Conservation (phyloP, 768 basidiomycete genomes). For the Dacryopinax spathularia region DNA sequence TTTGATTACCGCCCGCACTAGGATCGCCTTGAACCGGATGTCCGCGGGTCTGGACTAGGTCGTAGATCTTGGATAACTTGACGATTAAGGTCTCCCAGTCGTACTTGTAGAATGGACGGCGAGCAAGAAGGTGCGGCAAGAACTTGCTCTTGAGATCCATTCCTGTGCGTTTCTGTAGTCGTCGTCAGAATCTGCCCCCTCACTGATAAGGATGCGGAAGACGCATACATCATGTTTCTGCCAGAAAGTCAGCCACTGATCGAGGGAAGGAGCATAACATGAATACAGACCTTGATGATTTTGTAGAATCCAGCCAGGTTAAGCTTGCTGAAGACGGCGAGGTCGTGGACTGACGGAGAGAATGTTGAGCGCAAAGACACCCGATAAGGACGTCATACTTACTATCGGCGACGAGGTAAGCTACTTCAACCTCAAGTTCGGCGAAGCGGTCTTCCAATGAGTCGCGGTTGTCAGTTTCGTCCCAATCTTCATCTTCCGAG, state of each 20-base stretch:
- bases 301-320: slow-evolving; percentile 99
- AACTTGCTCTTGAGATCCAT: slow-evolving; percentile 72
- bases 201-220: too few relatives aligned
- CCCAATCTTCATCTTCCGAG: slow-evolving; percentile 48
- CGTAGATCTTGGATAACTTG: slow-evolving; percentile 86
- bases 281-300: slow-evolving; percentile 62
- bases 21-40: slow-evolving; percentile 90
- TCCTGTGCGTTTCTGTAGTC: slow-evolving; percentile 75
- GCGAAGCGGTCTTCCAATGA: slow-evolving; percentile 78
- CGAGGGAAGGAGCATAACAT: background rate
- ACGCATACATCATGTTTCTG: slow-evolving; percentile 82
- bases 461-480: slow-evolving; percentile 34
- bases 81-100: slow-evolving; percentile 94
- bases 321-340: slow-evolving; percentile 87
- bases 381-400: slow-evolving; percentile 15
- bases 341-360: slow-evolving; percentile 56
- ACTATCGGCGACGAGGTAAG: slow-evolving; percentile 69
- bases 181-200: background rate
- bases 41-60: slow-evolving; percentile 87
- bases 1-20: slow-evolving; percentile 86
- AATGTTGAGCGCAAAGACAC: background rate
- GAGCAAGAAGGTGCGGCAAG: slow-evolving; percentile 81
- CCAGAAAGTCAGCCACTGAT: background rate
- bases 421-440: slow-evolving; percentile 83
- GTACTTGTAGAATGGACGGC: slow-evolving; percentile 90